Base-by-base conservation (phyloP, 192 early-diverging fungal genomes). In the Martensiomyces pterosporus region DNA sequence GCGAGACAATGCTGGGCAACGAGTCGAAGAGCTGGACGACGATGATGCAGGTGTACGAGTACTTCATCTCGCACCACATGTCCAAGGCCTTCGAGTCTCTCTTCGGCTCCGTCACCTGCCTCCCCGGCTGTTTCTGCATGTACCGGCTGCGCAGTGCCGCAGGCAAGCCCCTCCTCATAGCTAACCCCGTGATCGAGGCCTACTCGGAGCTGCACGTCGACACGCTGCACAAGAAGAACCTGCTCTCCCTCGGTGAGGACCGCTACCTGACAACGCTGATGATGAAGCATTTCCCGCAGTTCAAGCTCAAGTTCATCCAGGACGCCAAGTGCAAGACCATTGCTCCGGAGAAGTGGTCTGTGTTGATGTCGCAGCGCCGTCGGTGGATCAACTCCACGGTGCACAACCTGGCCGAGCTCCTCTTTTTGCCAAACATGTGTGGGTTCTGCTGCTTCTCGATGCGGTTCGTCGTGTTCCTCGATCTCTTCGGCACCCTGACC, bases 361-460 rank as follows among this genome's bases (percentile, higher is more conserved):
- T 99, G 7, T 69, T 99, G 37, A 63, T 96, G 9, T 97, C 94
- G 8, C 96, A 99, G 74, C 82, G 96, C 17, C 88, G 96, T 59
- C 87, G 96, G 13, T 98, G 96, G 96, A 98, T 98, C 77, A 98
- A 98, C 78, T 97, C 94, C 12, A 98, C 96, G 0, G 85, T 98
- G 15, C 96, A 98, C 68, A 98, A 98, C 57, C 61, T 97, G 60
- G 73, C 92, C 22, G 96, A 98, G 69, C 79, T 98, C 7, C 59
- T 94, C 46, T 81, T 85, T 49, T 52, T 97, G 18, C 77, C 83
- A 2, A 79, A 96, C 60, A 81, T 98, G 70, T 98, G 96, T 52
- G 93, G 93, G 3, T 91, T 93, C 74, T 95, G 91, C 76, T 98
- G 89, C 68, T 92, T 98, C 71, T 95, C 93, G 4, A 97, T 98